Evolutionary conservation across 2,329 filamentous ascomycete genomes (phyloP).

Genomic region (Phialocephala subalpina): DNA sequence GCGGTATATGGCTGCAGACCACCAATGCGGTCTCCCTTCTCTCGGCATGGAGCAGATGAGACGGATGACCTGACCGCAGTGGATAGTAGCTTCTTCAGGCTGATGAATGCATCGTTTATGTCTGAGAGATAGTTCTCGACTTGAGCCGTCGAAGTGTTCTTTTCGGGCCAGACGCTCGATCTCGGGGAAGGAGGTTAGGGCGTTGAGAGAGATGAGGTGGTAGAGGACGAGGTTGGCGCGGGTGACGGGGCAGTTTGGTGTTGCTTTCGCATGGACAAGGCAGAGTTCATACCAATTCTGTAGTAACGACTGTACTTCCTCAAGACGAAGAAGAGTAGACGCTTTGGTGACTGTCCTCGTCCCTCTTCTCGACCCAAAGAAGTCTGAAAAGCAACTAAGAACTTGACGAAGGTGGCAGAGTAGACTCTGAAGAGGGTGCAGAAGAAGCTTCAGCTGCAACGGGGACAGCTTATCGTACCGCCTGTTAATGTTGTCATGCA

Average conservation of each 20-base stretch:
- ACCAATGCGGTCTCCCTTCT: slow-evolving; percentile 72
- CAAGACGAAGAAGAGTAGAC: slow-evolving; percentile 66
- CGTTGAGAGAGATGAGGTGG: slow-evolving; percentile 75
- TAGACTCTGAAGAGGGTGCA: slow-evolving; percentile 73
- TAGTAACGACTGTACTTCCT: slow-evolving; percentile 70
- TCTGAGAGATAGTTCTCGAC: slow-evolving; percentile 59
- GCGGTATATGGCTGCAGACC: slow-evolving; percentile 75
- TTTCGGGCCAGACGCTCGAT: slow-evolving; percentile 72
- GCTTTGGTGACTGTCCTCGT: slow-evolving; percentile 61
- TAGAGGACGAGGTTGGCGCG: slow-evolving; percentile 73
- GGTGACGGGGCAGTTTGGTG: slow-evolving; percentile 65
- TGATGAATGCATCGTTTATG: slow-evolving; percentile 71
- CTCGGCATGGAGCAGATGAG: slow-evolving; percentile 66
- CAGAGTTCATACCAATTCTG: slow-evolving; percentile 74
- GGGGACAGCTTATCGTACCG: slow-evolving; percentile 55
- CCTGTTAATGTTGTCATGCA: slow-evolving; percentile 67
- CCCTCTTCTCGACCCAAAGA: slow-evolving; percentile 52
- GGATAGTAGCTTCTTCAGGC: slow-evolving; percentile 69
- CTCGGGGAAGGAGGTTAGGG: slow-evolving; percentile 71
- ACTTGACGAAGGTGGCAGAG: slow-evolving; percentile 72
- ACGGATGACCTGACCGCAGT: slow-evolving; percentile 72
- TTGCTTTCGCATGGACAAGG: slow-evolving; percentile 60
- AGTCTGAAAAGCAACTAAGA: slow-evolving; percentile 69
- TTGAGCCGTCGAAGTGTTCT: slow-evolving; percentile 62
- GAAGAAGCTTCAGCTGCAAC: slow-evolving; percentile 69